Base-by-base conservation (phyloP, 257 asterid species). In the Solanum clarkiae region DNA sequence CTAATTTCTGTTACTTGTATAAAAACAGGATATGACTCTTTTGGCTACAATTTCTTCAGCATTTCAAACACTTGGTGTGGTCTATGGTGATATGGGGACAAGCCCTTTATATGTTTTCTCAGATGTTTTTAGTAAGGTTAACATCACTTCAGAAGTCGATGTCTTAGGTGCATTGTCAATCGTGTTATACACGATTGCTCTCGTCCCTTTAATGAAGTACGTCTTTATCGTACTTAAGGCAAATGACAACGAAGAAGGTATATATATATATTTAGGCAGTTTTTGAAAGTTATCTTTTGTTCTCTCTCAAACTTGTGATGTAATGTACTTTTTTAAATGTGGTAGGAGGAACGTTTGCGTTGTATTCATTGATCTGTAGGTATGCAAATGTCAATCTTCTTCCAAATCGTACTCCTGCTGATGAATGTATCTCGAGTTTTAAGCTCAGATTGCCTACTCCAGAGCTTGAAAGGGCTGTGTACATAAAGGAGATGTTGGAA, bases 21-120 rank as follows among this genome's bases (percentile, higher is more conserved):
- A 69, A 72, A 80, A 87, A 84, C 93, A 95, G 99, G 95, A 93
- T 82, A 90, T 75, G 69, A 89, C 98, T 72, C 81, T 89, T 51
- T 92, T 94, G 97, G 87, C 87, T 81, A 95, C 94, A 69, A 87
- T 95, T 81, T 91, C 94, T 18, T 63, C 95, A 89, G 97, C 98
- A 87, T 96, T 95, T 88, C 99, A 96, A 92, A 96, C 99, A 12
- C 97, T 96, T 29, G 99, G 99, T 77, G 99, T 96, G 72, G 99
- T 95, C 29, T 96, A 95, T 70, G 99, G 99, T 51, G 99, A 96
- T 84, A 90, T 96, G 99, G 99, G 98, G 22, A 95, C 99, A 12
- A 95, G 98, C 83, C 99, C 99, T 84, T 88, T 96, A 4, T 96
- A 96, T 66, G 98, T 94, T 71, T 95, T 96, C 86, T 88, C 97